Base-by-base conservation (phyloP, 2,329 filamentous ascomycete species). In the Pseudocercospora macadamiae region DNA sequence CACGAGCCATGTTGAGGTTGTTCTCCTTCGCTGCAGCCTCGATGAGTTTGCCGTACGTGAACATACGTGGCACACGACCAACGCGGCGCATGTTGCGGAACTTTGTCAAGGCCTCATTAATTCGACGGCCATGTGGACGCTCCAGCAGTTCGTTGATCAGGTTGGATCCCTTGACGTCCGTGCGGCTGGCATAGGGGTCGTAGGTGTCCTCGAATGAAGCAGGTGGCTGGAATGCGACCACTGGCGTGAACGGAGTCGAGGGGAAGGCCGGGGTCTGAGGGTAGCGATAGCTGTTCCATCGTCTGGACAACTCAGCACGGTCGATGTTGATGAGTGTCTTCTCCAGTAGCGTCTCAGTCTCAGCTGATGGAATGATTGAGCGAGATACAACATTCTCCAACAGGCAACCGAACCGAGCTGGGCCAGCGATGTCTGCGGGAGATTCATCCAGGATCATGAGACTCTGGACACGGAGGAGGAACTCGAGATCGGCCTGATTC, bases 31-130 rank as follows among this genome's bases (percentile, higher is more conserved):
- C 93, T 64, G 93, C 93, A 59, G 91, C 90, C 48, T 89, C 88
- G 70, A 99, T 96, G 65, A 99, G 82, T 82, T 97, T 97, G 51
- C 93, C 92, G 69, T 97, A 97, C 1, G 93, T 96, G 75, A 96
- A 95, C 79, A 97, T 97, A 60, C 93, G 87, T 53, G 93, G 92
- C 73, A 97, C 92, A 71, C 92, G 88, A 63, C 93, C 93, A 70
- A 90, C 86, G 59, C 93, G 91, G 64, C 95, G 92, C 80, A 97
- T 96, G 77, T 96, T 96, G 73, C 88, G 90, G 77, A 97, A 91
- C 67, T 91, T 89, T 64, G 82, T 83, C 62, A 97, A 79, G 32
- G 92, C 91, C 64, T 96, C 91, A 64, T 88, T 88, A 61, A 97
- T 81, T 34, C 70, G 66, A 59, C 89, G 87, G 51, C 89, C 89